These are phyloP conservation scores for Tetraselmis striata DNA, from an alignment of 139 green algal species.

Conservation along the genomic window DNA sequence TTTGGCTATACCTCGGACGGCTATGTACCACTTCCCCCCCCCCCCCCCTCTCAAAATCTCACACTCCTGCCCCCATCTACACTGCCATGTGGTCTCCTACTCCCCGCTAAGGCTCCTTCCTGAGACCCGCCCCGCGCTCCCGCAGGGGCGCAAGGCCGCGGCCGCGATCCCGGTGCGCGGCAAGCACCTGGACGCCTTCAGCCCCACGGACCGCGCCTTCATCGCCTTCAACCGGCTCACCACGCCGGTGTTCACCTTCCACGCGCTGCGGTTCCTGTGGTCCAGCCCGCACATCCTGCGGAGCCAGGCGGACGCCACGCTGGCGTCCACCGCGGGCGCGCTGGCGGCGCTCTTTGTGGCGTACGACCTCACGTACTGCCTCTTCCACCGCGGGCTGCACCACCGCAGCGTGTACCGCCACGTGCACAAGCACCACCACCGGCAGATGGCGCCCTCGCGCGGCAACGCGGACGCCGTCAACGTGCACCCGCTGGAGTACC, in stretches of 20 bases:
- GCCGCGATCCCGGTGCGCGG: not conserved
- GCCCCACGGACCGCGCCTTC: not conserved
- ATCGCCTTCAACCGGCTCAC: not conserved
- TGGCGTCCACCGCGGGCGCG: not conserved
- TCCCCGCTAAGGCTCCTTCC: too few relatives aligned
- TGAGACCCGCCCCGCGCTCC: too few relatives aligned
- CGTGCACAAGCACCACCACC: not conserved
- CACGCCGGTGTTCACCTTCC: not conserved
- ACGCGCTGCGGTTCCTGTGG: not conserved
- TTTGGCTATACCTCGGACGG: too few relatives aligned
- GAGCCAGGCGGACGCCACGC: not conserved
- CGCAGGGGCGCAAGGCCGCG: not conserved
- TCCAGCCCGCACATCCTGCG: not conserved
- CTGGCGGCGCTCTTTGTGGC: not conserved
- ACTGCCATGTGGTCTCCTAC: too few relatives aligned
- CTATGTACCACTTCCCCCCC: too few relatives aligned
- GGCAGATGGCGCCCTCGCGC: not conserved
- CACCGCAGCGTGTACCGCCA: not conserved
- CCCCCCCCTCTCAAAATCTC: too few relatives aligned
- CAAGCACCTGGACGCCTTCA: not conserved
- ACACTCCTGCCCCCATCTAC: too few relatives aligned
- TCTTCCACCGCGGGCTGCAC: not conserved
- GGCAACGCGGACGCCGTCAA: constrained; percentile 8
- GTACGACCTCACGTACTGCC: not conserved
- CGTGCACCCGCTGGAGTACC: constrained; percentile 8